Conservation (phyloP, 2,329 filamentous ascomycete genomes). For the Beauveria rudraprayagi region DNA sequence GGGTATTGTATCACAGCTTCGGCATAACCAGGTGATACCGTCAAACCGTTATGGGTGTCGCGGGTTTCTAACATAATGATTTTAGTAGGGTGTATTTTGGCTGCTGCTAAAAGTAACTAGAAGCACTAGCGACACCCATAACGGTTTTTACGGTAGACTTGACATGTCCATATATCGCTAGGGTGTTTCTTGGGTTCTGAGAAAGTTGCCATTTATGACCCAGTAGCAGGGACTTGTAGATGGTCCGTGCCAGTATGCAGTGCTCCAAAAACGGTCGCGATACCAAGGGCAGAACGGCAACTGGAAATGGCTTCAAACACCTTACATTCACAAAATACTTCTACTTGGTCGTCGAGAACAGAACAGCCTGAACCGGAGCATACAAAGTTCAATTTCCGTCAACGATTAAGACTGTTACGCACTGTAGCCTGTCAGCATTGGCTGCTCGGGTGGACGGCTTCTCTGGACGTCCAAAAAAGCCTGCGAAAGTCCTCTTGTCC, state of each 20-base stretch:
- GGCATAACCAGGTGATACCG: too few relatives aligned
- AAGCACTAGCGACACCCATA: too few relatives aligned
- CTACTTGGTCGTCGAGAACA: neutral
- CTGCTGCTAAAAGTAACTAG: too few relatives aligned
- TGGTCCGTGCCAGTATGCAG: neutral
- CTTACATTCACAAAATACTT: neutral
- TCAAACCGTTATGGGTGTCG: too few relatives aligned
- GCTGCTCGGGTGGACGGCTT: neutral
- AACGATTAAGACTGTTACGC: neutral
- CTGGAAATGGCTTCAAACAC: neutral
- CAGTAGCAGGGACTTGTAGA: neutral
- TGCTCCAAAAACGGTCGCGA: neutral
- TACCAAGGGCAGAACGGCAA: neutral
- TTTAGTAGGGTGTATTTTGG: too few relatives aligned
- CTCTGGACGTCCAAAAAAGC: neutral
- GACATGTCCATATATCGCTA: neutral
- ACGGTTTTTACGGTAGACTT: neutral
- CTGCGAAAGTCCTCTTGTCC: neutral
- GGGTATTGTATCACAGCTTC: too few relatives aligned
- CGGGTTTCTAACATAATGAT: too few relatives aligned
- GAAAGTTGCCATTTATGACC: neutral
- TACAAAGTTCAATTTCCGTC: neutral
- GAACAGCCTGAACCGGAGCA: neutral
- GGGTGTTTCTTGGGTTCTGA: neutral
- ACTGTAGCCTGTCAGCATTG: neutral